A percentile compares a stretch with the other conserved stretches of the same genome.
Conservation (phyloP, 1,284 basidiomycete genomes). For the Pseudozyma flocculosa region DNA sequence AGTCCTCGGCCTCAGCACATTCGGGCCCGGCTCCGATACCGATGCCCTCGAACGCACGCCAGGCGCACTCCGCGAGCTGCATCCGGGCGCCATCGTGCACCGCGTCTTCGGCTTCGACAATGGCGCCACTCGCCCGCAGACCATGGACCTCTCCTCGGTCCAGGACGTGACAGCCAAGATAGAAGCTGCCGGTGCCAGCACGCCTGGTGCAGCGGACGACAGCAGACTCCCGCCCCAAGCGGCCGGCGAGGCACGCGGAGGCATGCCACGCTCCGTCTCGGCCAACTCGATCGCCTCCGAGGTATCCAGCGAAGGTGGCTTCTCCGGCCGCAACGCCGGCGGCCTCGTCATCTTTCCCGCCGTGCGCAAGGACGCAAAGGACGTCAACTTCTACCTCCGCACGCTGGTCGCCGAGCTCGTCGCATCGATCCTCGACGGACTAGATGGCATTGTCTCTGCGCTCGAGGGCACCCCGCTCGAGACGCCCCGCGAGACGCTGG, state of each 20-base stretch:
- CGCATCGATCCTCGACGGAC: slow-evolving; percentile 42
- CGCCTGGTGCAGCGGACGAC: not conserved
- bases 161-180: slow-evolving; percentile 28
- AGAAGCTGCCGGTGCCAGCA: slow-evolving; percentile 3
- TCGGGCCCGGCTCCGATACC: slow-evolving; percentile 4
- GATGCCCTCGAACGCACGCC: slow-evolving; percentile 36
- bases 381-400: slow-evolving; percentile 54
- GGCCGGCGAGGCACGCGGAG: too few relatives aligned
- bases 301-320: slow-evolving; percentile 19
- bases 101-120: slow-evolving; percentile 53
- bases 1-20: slow-evolving; percentile 46
- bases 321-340: slow-evolving; percentile 32
- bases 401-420: slow-evolving; percentile 50
- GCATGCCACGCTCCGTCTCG: not conserved
- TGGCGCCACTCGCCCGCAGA: slow-evolving; percentile 34
- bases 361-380: slow-evolving; percentile 50
- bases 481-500: slow-evolving; percentile 55
- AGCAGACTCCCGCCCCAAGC: too few relatives aligned
- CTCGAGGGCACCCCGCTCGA: slow-evolving; percentile 51
- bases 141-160: slow-evolving; percentile 38
- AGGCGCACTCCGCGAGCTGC: slow-evolving; percentile 34
- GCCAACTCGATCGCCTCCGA: not conserved
- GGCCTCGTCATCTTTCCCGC: slow-evolving; percentile 55
- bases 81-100: slow-evolving; percentile 51
- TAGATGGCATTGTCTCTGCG: slow-evolving; percentile 39